Conservation (phyloP, 441 rosid species). For the California macrophylla region DNA sequence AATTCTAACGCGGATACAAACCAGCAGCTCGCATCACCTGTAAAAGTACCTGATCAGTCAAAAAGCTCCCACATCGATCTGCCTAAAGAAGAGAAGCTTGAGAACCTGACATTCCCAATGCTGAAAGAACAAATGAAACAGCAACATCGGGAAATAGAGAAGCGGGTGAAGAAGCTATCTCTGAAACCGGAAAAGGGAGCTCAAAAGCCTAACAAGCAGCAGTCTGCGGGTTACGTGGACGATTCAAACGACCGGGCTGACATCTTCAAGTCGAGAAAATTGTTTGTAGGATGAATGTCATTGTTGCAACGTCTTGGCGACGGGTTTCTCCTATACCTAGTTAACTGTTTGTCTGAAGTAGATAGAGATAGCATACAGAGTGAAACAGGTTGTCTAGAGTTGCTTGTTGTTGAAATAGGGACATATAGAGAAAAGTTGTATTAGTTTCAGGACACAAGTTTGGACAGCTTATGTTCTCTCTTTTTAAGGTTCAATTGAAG, state of each 20-base stretch:
- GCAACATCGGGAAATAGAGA: conserved; percentile 18
- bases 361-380: too few species aligned
- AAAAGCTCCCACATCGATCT: conserved; percentile 14
- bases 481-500: too few species aligned
- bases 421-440: too few species aligned
- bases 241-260: not conserved
- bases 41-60: not conserved
- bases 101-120: conserved; percentile 15
- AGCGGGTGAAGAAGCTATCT: conserved; percentile 18
- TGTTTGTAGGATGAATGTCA: too few species aligned
- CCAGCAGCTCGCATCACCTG: conserved; percentile 15
- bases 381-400: too few species aligned
- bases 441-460: too few species aligned
- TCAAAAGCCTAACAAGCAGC: conserved; percentile 18
- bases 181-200: conserved; percentile 20
- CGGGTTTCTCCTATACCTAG: too few species aligned
- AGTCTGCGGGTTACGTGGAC: conserved; percentile 3
- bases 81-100: conserved; percentile 19
- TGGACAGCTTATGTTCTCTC: too few species aligned
- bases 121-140: conserved; percentile 22
- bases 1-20: conserved; percentile 11
- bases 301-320: too few species aligned
- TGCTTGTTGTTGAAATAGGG: too few species aligned
- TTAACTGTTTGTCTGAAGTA: too few species aligned
- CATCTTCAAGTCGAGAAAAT: not conserved